A percentile compares a stretch with the other conserved stretches of the same genome.
phyloP scores from a whole-genome alignment of 2,329 filamentous ascomycete species.

The Phialemoniopsis sp. region DNA sequence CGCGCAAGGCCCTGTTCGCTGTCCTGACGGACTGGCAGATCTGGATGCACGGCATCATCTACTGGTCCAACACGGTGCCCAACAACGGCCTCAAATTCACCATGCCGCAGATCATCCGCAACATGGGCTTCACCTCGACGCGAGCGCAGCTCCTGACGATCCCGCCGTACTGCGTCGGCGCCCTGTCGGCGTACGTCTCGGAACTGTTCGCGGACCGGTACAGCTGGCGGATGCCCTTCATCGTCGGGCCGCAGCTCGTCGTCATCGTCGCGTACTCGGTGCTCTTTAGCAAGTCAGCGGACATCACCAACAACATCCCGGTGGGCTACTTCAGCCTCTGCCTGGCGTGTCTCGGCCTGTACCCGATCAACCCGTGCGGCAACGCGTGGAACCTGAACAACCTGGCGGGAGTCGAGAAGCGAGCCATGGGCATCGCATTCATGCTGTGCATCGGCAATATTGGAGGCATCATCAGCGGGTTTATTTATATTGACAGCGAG shows the following conservation, averaged over 20 bases:
- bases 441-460: slow-evolving; percentile 45
- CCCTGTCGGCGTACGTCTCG: slow-evolving; percentile 35
- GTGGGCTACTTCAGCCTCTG: background rate
- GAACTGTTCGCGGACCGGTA: slow-evolving; percentile 4
- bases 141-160: slow-evolving; percentile 69
- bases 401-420: background rate
- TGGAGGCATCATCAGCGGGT: slow-evolving; percentile 40
- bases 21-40: slow-evolving; percentile 78
- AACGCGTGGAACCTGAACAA: slow-evolving; percentile 3
- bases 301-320: background rate
- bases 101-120: slow-evolving; percentile 52
- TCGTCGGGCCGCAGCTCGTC: background rate
- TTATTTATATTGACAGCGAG: no score
- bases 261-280: slow-evolving; percentile 23
- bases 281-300: slow-evolving; percentile 12
- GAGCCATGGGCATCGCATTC: slow-evolving; percentile 45
- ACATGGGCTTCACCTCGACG: slow-evolving; percentile 42
- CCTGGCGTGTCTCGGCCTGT: slow-evolving; percentile 3
- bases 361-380: slow-evolving; percentile 2
- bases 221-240: slow-evolving; percentile 2
- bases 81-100: slow-evolving; percentile 50
- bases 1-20: slow-evolving; percentile 61
- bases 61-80: slow-evolving; percentile 42
- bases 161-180: slow-evolving; percentile 70
- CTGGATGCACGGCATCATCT: slow-evolving; percentile 40